phyloP scores from a whole-genome alignment of 257 asterid genomes.

The Avicennia marina region DNA sequence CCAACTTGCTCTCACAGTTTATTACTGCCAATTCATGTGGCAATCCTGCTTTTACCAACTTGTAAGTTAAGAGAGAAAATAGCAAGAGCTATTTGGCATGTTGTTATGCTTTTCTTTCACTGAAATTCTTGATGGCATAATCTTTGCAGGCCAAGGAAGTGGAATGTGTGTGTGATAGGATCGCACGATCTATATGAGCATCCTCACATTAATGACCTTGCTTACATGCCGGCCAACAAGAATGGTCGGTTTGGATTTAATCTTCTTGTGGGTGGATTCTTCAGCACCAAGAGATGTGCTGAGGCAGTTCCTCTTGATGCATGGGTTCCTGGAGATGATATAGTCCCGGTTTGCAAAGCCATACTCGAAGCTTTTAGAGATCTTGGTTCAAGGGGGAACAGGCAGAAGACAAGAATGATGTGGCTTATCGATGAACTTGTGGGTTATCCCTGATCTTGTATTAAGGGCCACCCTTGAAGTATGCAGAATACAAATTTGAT shows the following conservation, averaged over 20 bases:
- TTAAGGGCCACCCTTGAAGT: too few relatives aligned
- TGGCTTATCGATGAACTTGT: conserved; percentile 98
- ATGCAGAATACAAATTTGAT: too few relatives aligned
- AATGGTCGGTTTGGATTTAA: conserved; percentile 82
- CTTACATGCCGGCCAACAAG: conserved; percentile 86
- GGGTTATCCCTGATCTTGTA: conserved; percentile 23
- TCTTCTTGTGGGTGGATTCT: conserved; percentile 92
- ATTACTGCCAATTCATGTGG: conserved; percentile 81
- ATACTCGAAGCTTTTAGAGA: conserved; percentile 83
- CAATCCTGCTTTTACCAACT: conserved; percentile 78
- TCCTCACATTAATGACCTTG: conserved; percentile 95
- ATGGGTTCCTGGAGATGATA: conserved; percentile 92
- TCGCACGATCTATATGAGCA: conserved; percentile 96
- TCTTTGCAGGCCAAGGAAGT: conserved; percentile 85
- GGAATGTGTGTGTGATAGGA: conserved; percentile 94
- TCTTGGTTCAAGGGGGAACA: conserved; percentile 81
- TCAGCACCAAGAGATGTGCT: conserved; percentile 85
- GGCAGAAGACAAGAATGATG: conserved; percentile 98
- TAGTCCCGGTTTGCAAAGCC: conserved; percentile 74
- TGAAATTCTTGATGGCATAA: background rate
- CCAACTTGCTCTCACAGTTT: conserved; percentile 67
- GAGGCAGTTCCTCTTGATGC: conserved; percentile 98
- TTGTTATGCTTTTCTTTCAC: background rate
- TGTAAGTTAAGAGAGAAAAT: conserved; percentile 38
- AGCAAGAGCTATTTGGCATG: background rate